Conservation (phyloP, 1,284 basidiomycete genomes). For the Athelia sp. region DNA sequence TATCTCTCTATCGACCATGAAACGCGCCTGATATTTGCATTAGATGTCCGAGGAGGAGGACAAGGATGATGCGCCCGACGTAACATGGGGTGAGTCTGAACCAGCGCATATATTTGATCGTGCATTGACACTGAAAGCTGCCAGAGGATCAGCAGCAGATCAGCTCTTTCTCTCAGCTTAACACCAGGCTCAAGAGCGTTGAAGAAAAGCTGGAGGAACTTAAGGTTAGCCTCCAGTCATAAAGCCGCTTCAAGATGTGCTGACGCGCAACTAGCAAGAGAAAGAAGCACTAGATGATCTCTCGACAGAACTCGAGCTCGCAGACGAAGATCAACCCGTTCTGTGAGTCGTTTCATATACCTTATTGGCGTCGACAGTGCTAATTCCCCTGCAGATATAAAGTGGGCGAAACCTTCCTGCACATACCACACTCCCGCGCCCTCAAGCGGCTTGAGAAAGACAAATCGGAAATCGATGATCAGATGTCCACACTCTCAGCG, state of each 20-base stretch:
- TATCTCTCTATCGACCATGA: not conserved
- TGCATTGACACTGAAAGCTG: constrained; percentile 5
- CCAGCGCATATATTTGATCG: constrained; percentile 1
- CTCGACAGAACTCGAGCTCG: constrained; percentile 82
- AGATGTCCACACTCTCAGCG: constrained; percentile 51
- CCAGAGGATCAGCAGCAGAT: constrained; percentile 92
- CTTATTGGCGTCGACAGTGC: constrained; percentile 1
- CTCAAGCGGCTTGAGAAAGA: constrained; percentile 74
- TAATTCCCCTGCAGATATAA: constrained; percentile 59
- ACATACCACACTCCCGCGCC: constrained; percentile 69
- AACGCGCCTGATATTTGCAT: not conserved
- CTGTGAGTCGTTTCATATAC: constrained; percentile 44
- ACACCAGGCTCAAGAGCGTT: constrained; percentile 70
- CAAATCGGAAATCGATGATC: constrained; percentile 51
- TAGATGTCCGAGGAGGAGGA: constrained; percentile 59
- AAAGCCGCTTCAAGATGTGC: not conserved
- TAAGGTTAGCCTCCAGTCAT: constrained; percentile 43
- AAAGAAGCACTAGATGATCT: constrained; percentile 93
- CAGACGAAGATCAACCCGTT: constrained; percentile 78
- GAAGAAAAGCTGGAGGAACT: constrained; percentile 70
- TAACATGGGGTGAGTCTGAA: constrained; percentile 77
- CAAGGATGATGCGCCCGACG: constrained; percentile 77
- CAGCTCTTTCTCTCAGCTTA: constrained; percentile 90
- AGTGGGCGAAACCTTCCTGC: constrained; percentile 87
- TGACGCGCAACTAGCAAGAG: constrained; percentile 57